Base-by-base conservation (phyloP, 352 stramenopile species). In the Elongisporangium anandrum region DNA sequence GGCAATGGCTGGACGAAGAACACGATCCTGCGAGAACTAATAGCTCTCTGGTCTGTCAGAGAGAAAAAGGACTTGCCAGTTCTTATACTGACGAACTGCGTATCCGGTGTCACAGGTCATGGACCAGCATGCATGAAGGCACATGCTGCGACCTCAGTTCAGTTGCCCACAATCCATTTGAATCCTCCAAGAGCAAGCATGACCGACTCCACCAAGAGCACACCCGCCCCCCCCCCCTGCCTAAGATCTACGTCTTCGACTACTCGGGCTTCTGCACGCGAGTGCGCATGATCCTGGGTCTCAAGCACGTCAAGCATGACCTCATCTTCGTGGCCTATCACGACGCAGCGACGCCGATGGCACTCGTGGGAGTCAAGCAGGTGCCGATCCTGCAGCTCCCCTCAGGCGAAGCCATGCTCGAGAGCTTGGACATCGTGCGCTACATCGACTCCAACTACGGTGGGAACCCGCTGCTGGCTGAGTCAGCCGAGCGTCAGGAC, bases 201-300 rank as follows among this genome's bases (percentile, higher is more conserved):
- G 26, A 38, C 26, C 12, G 26, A 38, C 8, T 38, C 26, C 6
- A 38, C 26, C n/a, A n/a, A n/a, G n/a, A n/a, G 26, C 8, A 5
- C 26, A 9, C 7, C 12, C 26, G 8, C 26, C 1, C 26, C 2
- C 6, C 26, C 8, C 26, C 26, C 8, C 61, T 73, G 38, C 72
- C 68, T 4, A 81, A 75, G 70, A 61, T 85, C 19, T 85, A 79
- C 68, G 72, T 81, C 60, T 87, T 85, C 69, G 77, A 87, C 68
- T 60, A 73, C 55, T 83, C 72, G 51, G 70, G 75, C 5, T 83
- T 80, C 61, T 79, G 75, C 64, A 73, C 76, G 48, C 77, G 77
- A 2, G 72, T 65, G 41, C 72, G 75, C 17, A 68, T 76, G 68
- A 79, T 81, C 24, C 61, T 85, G 20, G 77, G 74, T 3, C 68